phyloP scores from a whole-genome alignment of 1,284 basidiomycete species.

The Sporisorium sorghi region DNA sequence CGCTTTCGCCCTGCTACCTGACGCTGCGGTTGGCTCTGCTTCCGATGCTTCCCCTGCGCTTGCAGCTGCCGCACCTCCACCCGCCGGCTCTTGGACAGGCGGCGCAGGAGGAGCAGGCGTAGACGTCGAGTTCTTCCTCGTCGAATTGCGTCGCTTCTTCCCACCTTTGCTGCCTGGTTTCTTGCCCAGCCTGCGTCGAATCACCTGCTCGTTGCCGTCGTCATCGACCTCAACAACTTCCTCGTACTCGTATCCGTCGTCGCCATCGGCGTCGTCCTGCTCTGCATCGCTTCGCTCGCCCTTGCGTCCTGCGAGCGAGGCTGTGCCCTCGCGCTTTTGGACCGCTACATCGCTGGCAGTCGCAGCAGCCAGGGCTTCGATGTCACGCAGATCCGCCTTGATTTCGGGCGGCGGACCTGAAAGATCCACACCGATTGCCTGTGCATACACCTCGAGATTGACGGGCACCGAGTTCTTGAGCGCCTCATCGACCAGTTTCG shows the following conservation, averaged over 20 bases:
- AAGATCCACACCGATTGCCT: constrained; percentile 63
- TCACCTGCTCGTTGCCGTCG: constrained; percentile 49
- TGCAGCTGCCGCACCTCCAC: neutral
- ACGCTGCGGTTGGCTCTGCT: constrained; percentile 1
- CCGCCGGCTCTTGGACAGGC: too few relatives aligned
- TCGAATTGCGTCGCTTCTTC: constrained; percentile 30
- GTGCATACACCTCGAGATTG: constrained; percentile 64
- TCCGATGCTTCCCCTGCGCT: neutral
- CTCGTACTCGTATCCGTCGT: constrained; percentile 52
- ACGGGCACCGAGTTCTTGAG: constrained; percentile 60
- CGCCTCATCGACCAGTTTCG: constrained; percentile 67
- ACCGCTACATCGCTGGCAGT: constrained; percentile 16
- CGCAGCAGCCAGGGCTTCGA: constrained; percentile 16
- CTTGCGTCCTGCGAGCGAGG: constrained; percentile 22
- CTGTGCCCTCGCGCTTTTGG: constrained; percentile 41
- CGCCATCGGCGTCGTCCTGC: constrained; percentile 43
- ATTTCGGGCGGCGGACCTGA: constrained; percentile 65
- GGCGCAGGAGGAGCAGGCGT: constrained; percentile 5
- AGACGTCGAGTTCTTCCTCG: constrained; percentile 25
- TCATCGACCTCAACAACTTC: constrained; percentile 56
- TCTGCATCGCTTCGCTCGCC: constrained; percentile 44
- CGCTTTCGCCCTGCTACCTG: neutral
- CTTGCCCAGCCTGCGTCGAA: constrained; percentile 36
- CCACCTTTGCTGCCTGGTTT: constrained; percentile 30
- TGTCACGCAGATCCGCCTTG: constrained; percentile 43